A percentile compares a stretch with the other conserved stretches of the same genome.
Conservation (phyloP, 257 asterid genomes). For the Echites panduratus region DNA sequence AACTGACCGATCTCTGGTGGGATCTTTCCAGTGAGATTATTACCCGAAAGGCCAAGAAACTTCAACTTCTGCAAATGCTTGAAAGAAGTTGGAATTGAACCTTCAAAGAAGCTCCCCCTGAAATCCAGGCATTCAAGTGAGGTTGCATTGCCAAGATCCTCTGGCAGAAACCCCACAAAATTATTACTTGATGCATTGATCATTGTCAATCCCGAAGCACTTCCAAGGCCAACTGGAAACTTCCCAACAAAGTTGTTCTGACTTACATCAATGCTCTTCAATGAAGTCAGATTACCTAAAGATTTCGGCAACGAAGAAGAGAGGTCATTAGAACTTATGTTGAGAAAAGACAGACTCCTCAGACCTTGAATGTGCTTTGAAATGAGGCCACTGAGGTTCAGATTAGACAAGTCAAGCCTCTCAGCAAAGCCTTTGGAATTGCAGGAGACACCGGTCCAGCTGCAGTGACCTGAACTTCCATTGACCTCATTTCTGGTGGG, state of each 20-base stretch:
- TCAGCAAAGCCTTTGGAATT: constrained; percentile 34
- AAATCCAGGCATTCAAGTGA: constrained; percentile 47
- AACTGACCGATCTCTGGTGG: constrained; percentile 44
- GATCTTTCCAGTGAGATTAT: constrained; percentile 42
- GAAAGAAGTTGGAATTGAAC: constrained; percentile 41
- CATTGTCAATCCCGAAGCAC: constrained; percentile 21
- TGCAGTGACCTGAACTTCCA: constrained; percentile 31
- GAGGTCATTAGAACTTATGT: constrained; percentile 47
- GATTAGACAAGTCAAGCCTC: constrained; percentile 45
- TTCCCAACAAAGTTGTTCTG: constrained; percentile 36
- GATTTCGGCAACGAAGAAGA: constrained; percentile 36
- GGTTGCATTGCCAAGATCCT: constrained; percentile 38
- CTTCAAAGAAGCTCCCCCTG: constrained; percentile 57
- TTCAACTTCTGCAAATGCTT: constrained; percentile 31
- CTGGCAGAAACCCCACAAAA: constrained; percentile 49
- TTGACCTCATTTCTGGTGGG: constrained; percentile 10
- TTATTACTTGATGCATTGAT: constrained; percentile 61
- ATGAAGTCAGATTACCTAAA: constrained; percentile 32
- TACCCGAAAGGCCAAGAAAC: constrained; percentile 69
- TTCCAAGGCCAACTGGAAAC: constrained; percentile 44
- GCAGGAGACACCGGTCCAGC: constrained; percentile 55
- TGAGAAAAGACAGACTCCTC: constrained; percentile 24
- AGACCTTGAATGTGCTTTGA: constrained; percentile 34
- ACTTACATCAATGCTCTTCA: constrained; percentile 47
- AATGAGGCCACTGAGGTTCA: constrained; percentile 46